phyloP scores from a whole-genome alignment of 192 early-diverging fungal species.

The Backusella parvicylindrica region DNA sequence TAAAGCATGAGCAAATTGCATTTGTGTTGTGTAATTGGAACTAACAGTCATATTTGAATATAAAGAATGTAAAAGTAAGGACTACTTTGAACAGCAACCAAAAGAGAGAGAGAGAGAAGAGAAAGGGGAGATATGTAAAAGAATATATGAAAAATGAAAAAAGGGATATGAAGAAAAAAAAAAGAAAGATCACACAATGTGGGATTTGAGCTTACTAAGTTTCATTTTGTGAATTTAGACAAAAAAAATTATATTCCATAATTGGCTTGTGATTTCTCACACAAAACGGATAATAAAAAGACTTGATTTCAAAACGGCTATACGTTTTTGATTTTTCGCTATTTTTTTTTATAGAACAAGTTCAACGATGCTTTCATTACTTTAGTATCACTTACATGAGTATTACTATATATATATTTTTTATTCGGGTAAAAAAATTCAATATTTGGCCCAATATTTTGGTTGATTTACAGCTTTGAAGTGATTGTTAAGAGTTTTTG shows the following conservation, averaged over 20 bases:
- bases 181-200: neutral
- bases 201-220: neutral
- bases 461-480: too few relatives aligned
- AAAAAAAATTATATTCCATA: neutral
- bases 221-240: neutral
- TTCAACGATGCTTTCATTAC: too few relatives aligned
- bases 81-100: neutral
- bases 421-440: too few relatives aligned
- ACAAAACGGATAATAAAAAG: neutral
- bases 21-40: neutral
- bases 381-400: too few relatives aligned
- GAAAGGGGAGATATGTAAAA: neutral
- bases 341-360: too few relatives aligned
- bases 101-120: neutral
- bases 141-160: neutral
- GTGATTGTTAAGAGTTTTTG: too few relatives aligned
- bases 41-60: neutral
- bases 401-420: too few relatives aligned
- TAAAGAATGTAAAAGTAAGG: neutral
- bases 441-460: too few relatives aligned
- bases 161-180: neutral
- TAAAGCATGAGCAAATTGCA: slow-evolving; percentile 9
- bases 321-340: too few relatives aligned
- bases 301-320: too few relatives aligned
- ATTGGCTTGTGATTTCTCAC: neutral